Base-by-base conservation (phyloP, 2,329 filamentous ascomycete species). In the Clonostachys byssicola region DNA sequence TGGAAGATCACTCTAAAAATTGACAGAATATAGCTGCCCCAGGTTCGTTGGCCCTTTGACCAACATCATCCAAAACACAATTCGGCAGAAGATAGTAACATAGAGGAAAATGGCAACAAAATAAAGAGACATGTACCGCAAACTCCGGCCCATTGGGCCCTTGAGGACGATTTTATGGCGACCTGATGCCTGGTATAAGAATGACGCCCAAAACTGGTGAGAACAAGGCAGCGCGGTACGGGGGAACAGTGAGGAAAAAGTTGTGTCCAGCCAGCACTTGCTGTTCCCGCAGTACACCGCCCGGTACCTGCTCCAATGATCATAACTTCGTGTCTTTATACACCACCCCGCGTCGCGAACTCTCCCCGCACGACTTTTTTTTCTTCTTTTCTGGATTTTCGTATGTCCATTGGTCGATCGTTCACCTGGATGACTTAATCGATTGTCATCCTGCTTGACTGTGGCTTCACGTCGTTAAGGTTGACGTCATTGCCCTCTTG, bases 361-460 rank as follows among this genome's bases (percentile, higher is more conserved):
- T n/a, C 40, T 14, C 17, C 23, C 23, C 23, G 8, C 23, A 30
- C 23, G 23, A 30, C 23, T 3, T 30, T 4, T 30, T 30, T 47
- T 36, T 35, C 30, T 47, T 13, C 33, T 16, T 18, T 23, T 35
- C 36, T 46, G 34, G 39, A 20, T 16, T 23, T 13, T 33, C 42
- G 42, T 17, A 12, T 6, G n/a, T 17, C 17, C 20, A 34, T 43
- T 34, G 42, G n/a, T 16, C 13, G 9, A 34, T 17, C 36, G 3
- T 16, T 46, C 14, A 8, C 17, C 12, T 39, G 14, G 12, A n/a
- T 7, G 34, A 14, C 34, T 67, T 71, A 83, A 58, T 83, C 80
- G 54, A 83, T 83, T 3, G 80, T 83, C 80, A 83, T 83, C 44
- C 80, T 72, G 55, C 68, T 80, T 5, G 75, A 69, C 51, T 73